Evolutionary conservation across 2,329 filamentous ascomycete genomes (phyloP), one percentile per base, ranked within the genome.

Genomic region (Canariomyces notabilis): DNA sequence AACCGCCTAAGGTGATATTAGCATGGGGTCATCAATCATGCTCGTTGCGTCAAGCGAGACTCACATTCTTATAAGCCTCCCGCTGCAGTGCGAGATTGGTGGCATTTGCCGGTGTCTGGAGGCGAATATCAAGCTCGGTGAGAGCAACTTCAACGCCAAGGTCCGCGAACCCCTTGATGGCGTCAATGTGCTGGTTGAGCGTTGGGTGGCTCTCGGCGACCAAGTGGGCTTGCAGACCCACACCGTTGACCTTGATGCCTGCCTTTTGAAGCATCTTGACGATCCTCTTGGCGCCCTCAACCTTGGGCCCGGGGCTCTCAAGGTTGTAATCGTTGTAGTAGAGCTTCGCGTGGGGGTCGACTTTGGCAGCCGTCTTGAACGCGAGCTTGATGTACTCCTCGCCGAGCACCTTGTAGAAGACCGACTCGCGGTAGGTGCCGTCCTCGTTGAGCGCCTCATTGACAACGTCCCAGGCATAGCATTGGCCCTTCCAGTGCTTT

Each of bases 321-420:
- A 82, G 75, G 63, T 70, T 74, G 64, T 79, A 81, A 59, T 80
- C 77, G 61, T 81, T 81, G 65, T 77, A 78, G 60, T 79, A 81
- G 2, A 82, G 64, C 61, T 76, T 79, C 11, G 73, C 74, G 0
- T 61, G 55, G 0, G 72, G 72, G 44, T 73, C 71, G 1, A 71
- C 70, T 32, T 69, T 66, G 14, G 71, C 66, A 2, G 74, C 72
- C 6, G 72, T 70, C 6, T 62, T 54, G 62, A 80, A 80, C 2
- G 76, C 76, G n/a, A 75, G 63, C 39, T 68, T 67, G 57, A 81
- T 71, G 61, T 75, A 82, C 4, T 69, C 67, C 15, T 67, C 64
- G 6, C 77, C 77, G 18, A 80, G 69, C 20, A 69, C 66, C 18
- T 70, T 59, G 59, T 72, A 72, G 64, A 75, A 80, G 46, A 77